phyloP scores from a whole-genome alignment of 495 filamentous ascomycete species.

The Penicillium psychrofluorescens region DNA sequence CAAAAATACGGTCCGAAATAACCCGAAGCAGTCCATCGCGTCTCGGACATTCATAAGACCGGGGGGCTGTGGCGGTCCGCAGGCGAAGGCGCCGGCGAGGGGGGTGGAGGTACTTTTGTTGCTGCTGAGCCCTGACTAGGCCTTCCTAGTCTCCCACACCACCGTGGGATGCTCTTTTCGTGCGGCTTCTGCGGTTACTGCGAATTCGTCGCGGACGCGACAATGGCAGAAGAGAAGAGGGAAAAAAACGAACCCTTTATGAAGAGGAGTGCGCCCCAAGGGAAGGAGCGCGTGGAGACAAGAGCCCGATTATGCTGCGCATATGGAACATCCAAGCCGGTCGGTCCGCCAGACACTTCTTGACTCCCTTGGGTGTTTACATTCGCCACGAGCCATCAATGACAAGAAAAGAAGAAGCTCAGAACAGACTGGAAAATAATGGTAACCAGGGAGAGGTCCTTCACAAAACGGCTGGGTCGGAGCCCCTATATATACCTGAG shows the following conservation, averaged over 20 bases:
- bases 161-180: not conserved
- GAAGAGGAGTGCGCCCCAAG: not conserved
- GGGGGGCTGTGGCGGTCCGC: not conserved
- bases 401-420: no score
- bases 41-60: no score
- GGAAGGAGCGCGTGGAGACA: conserved; percentile 9
- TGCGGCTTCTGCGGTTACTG: conserved; percentile 18
- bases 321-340: conserved; percentile 1
- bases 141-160: no score
- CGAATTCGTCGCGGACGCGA: not conserved
- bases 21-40: not conserved
- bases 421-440: no score
- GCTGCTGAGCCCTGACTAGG: no score
- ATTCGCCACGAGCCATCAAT: no score
- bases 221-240: no score
- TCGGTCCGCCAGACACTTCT: not conserved
- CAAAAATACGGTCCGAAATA: not conserved
- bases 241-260: not conserved
- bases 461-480: not conserved
- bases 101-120: no score
- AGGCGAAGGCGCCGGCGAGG: not conserved
- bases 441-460: no score
- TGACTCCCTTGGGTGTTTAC: no score
- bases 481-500: conserved; percentile 3
- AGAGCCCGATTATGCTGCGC: conserved; percentile 4